Conservation (phyloP, 2,329 filamentous ascomycete genomes). For the Trichoderma breve region DNA sequence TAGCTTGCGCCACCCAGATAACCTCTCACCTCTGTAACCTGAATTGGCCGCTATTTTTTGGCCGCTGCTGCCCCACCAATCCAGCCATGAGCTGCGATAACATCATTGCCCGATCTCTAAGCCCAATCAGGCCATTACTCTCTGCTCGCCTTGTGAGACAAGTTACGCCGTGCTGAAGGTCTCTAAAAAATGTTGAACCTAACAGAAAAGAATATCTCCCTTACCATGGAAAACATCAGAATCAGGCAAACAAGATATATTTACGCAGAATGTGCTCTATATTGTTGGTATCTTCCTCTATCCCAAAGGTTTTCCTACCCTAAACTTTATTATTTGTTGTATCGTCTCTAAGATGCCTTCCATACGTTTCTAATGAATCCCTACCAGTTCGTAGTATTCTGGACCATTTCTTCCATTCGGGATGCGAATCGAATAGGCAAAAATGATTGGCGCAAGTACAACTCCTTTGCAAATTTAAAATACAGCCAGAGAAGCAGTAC, state of each 20-base stretch:
- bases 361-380: not conserved
- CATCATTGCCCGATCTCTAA: not conserved
- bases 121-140: not conserved
- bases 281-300: not conserved
- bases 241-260: not conserved
- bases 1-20: not conserved
- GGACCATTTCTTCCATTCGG: not conserved
- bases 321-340: not conserved
- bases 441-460: not conserved
- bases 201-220: not conserved
- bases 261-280: not conserved
- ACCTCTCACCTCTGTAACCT: not conserved
- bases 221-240: not conserved
- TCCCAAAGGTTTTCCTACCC: not conserved
- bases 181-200: not conserved
- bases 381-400: not conserved
- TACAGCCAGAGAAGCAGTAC: not conserved
- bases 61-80: not conserved
- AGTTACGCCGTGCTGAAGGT: not conserved
- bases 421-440: no score
- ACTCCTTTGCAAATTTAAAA: not conserved
- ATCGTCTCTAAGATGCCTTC: not conserved
- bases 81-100: not conserved
- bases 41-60: not conserved
- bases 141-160: not conserved